phyloP scores from a whole-genome alignment of 805 yeast species.

The Suhomyces tanzawaensis region DNA sequence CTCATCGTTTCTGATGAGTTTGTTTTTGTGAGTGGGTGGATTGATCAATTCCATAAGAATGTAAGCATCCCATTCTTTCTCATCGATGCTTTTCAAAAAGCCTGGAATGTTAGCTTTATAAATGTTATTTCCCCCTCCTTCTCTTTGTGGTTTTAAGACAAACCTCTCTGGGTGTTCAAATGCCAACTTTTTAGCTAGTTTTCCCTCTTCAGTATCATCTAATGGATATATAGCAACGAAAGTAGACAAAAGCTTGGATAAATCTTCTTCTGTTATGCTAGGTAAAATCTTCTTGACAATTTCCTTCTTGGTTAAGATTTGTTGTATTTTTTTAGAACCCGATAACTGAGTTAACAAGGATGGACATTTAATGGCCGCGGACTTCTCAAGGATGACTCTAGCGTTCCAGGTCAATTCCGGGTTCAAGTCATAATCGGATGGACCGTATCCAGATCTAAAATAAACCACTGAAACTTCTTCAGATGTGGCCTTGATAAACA shows the following conservation, averaged over 20 bases:
- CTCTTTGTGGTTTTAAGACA: constrained; percentile 96
- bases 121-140: constrained; percentile 97
- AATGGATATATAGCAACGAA: constrained; percentile 88
- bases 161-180: constrained; percentile 62
- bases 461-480: constrained; percentile 86
- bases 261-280: constrained; percentile 21
- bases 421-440: constrained; percentile 63
- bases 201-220: constrained; percentile 66
- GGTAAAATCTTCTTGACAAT: constrained; percentile 49
- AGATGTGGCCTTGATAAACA: constrained; percentile 52
- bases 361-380: constrained; percentile 88
- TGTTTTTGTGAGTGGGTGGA: constrained; percentile 68
- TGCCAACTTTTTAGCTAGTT: constrained; percentile 62
- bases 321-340: constrained; percentile 94
- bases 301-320: constrained; percentile 62
- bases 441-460: constrained; percentile 86
- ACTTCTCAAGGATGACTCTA: constrained; percentile 66
- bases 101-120: constrained; percentile 82
- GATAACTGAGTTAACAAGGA: constrained; percentile 83
- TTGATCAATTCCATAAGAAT: constrained; percentile 90
- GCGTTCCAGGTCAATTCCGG: constrained; percentile 72
- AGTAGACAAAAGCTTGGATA: constrained; percentile 48
- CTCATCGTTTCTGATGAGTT: constrained; percentile 65
- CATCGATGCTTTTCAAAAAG: constrained; percentile 58
- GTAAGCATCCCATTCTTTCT: constrained; percentile 83